phyloP scores from a whole-genome alignment of 495 filamentous ascomycete species.

The Cudoniella acicularis region DNA sequence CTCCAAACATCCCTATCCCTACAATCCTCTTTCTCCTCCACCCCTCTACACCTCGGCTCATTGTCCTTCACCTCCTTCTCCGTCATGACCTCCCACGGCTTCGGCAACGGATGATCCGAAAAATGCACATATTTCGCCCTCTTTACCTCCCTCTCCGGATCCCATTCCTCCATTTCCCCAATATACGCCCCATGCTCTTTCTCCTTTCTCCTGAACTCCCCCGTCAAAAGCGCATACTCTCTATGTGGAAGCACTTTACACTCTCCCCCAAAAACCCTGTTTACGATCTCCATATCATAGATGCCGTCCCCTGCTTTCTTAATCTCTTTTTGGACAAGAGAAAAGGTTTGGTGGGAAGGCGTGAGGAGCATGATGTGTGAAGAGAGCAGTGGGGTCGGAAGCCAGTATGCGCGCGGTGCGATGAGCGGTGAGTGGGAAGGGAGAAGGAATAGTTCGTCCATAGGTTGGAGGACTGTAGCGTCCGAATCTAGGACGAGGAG shows the following conservation, averaged over 20 bases:
- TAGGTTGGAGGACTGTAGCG: constrained; percentile 54
- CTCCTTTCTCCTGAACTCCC: constrained; percentile 61
- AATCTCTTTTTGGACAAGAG: constrained; percentile 46
- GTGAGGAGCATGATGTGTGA: constrained; percentile 63
- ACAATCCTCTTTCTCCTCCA: not conserved
- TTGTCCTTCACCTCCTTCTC: not conserved
- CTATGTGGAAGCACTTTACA: constrained; percentile 75
- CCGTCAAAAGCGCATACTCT: constrained; percentile 64
- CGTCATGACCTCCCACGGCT: constrained; percentile 54
- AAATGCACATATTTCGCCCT: constrained; percentile 81
- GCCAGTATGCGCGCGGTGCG: constrained; percentile 66
- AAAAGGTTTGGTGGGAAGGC: constrained; percentile 53
- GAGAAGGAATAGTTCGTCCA: constrained; percentile 76
- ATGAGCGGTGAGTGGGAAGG: constrained; percentile 58
- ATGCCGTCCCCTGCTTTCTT: constrained; percentile 35
- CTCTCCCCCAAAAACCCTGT: constrained; percentile 60
- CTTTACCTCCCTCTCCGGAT: constrained; percentile 55
- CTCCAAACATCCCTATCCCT: not conserved
- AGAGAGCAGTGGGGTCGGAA: constrained; percentile 51
- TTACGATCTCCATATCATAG: constrained; percentile 75
- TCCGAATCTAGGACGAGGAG: constrained; percentile 70
- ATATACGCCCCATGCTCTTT: constrained; percentile 53
- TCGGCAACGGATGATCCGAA: constrained; percentile 75
- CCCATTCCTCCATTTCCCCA: constrained; percentile 59
- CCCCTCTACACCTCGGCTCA: not conserved